phyloP scores from a whole-genome alignment of 345 rosid genomes.

The Psidium guajava region DNA sequence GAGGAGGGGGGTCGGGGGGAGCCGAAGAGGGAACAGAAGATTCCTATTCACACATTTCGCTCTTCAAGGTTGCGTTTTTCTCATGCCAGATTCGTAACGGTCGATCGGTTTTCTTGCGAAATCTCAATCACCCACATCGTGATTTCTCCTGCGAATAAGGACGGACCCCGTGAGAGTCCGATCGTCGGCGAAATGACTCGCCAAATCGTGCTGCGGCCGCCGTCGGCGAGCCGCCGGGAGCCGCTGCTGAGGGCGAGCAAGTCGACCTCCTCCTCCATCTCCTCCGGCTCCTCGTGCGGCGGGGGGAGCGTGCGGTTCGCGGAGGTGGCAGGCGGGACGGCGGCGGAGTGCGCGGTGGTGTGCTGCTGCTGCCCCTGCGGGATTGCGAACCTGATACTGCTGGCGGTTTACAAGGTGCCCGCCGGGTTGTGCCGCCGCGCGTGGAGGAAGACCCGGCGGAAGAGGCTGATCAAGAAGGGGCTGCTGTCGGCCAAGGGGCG shows the following conservation, averaged over 20 bases:
- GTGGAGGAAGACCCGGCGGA: conserved; percentile 15
- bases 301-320: not conserved
- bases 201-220: conserved; percentile 2
- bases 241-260: not conserved
- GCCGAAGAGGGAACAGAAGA: not conserved
- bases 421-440: conserved; percentile 31
- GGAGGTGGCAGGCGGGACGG: conserved; percentile 31
- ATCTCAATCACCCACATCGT: not conserved
- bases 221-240: conserved; percentile 2
- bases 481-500: conserved; percentile 4
- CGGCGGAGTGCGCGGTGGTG: conserved; percentile 37
- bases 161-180: not conserved
- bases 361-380: conserved; percentile 41
- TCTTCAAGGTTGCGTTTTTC: not conserved
- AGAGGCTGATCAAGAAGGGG: conserved; percentile 22
- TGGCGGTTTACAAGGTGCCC: conserved; percentile 25
- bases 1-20: not conserved
- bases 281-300: not conserved
- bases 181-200: not conserved
- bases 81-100: not conserved
- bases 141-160: not conserved
- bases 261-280: not conserved
- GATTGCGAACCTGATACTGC: conserved; percentile 17
- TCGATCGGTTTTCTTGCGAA: not conserved
- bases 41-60: not conserved